Evolutionary conservation across 805 yeast species (phyloP).

Genomic region (Saturnispora sekii): DNA sequence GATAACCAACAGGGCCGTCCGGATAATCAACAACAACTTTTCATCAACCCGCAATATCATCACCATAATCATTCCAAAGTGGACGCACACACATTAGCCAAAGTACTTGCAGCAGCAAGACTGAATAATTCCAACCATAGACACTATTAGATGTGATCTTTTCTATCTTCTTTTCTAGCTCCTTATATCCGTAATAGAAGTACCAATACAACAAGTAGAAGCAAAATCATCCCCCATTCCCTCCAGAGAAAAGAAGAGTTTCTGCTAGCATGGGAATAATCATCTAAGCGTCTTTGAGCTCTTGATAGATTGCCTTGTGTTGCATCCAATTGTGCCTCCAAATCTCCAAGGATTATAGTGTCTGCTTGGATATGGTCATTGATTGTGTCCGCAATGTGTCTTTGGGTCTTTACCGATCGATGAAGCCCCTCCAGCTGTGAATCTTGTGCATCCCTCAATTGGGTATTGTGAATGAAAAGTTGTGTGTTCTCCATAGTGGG

Average conservation of each 20-base stretch:
- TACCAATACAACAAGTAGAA: constrained; percentile 34
- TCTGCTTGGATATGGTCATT: constrained; percentile 40
- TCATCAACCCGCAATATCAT: not conserved
- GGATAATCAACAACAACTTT: constrained; percentile 1
- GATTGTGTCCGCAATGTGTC: constrained; percentile 36
- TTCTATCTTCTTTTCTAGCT: not conserved
- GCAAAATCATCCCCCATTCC: constrained; percentile 38
- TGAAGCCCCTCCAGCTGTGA: constrained; percentile 31
- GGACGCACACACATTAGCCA: constrained; percentile 5
- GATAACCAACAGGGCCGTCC: not conserved
- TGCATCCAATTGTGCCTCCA: constrained; percentile 37
- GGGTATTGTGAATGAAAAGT: constrained; percentile 32
- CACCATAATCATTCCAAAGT: constrained; percentile 1
- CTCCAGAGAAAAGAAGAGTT: constrained; percentile 22
- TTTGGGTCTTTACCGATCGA: constrained; percentile 34
- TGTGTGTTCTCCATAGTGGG: constrained; percentile 21
- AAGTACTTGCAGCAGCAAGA: constrained; percentile 8
- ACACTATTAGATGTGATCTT: not conserved
- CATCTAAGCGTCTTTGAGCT: constrained; percentile 32
- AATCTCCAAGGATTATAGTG: constrained; percentile 37
- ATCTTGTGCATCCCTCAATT: constrained; percentile 39
- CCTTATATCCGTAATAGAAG: constrained; percentile 26
- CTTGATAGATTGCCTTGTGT: constrained; percentile 32
- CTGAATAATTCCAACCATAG: not conserved
- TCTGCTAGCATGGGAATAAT: constrained; percentile 24